These are phyloP conservation scores for Colletotrichum musae DNA, from an alignment of 2,329 filamentous ascomycete genomes.

Conservation along the genomic window DNA sequence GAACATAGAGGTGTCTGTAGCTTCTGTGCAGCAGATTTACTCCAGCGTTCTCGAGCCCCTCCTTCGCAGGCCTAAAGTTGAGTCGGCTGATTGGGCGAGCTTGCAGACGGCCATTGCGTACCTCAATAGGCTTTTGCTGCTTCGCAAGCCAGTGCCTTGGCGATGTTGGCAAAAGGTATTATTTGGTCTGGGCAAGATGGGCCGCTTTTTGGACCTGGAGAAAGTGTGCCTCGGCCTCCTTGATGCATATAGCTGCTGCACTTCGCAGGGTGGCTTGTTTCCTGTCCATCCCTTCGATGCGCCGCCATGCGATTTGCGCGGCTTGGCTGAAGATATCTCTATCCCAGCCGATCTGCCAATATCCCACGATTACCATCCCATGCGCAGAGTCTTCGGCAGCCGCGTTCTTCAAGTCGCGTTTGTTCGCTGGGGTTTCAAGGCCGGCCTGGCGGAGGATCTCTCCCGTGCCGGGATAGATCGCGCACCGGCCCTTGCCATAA, in stretches of 20 bases:
- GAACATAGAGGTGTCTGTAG: constrained; percentile 47
- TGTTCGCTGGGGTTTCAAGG: constrained; percentile 62
- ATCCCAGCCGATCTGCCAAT: constrained; percentile 59
- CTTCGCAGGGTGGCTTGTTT: constrained; percentile 51
- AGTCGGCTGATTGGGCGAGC: neutral
- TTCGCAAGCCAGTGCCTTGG: constrained; percentile 48
- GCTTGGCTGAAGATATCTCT: neutral
- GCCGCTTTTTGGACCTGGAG: constrained; percentile 61
- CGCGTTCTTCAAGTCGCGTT: constrained; percentile 55
- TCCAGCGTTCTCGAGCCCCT: constrained; percentile 28
- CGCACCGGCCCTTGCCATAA: constrained; percentile 50
- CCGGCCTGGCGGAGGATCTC: constrained; percentile 46
- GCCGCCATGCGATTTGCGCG: constrained; percentile 44
- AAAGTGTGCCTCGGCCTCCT: constrained; percentile 60
- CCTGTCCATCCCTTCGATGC: constrained; percentile 62
- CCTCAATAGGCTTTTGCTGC: constrained; percentile 24
- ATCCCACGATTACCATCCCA: constrained; percentile 59
- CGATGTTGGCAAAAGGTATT: constrained; percentile 61
- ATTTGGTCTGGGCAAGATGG: constrained; percentile 59
- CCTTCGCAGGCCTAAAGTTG: constrained; percentile 17
- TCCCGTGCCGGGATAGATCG: constrained; percentile 18
- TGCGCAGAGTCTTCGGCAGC: constrained; percentile 61
- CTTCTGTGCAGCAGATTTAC: constrained; percentile 33
- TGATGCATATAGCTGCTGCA: constrained; percentile 51
- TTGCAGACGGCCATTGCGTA: constrained; percentile 28